Evolutionary conservation across 116 monocot genomes (phyloP).

Genomic region (Posidonia oceanica): DNA sequence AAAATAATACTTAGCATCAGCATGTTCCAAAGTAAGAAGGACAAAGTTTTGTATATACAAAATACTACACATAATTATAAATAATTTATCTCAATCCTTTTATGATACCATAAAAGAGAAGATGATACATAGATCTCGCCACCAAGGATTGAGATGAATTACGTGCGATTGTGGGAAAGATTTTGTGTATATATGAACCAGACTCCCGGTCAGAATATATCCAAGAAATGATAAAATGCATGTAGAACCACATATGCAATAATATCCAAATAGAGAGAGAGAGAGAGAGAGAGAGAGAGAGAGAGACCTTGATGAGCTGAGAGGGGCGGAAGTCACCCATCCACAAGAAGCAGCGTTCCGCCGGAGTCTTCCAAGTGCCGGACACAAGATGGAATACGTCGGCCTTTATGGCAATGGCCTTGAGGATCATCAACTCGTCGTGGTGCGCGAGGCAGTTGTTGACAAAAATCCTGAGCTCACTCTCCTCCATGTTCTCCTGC

Average conservation of each 20-base stretch:
- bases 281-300: neutral
- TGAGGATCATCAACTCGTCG: constrained; percentile 59
- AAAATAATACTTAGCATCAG: neutral
- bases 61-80: too few relatives aligned
- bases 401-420: constrained; percentile 32
- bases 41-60: too few relatives aligned
- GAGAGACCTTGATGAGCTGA: constrained; percentile 61
- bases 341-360: constrained; percentile 97
- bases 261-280: neutral
- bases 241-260: too few relatives aligned
- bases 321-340: constrained; percentile 90
- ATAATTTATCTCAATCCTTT: too few relatives aligned
- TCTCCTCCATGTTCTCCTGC: constrained; percentile 60
- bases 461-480: constrained; percentile 61
- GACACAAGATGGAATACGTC: constrained; percentile 90
- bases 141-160: too few relatives aligned
- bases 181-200: too few relatives aligned
- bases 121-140: too few relatives aligned
- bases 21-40: too few relatives aligned
- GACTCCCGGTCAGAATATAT: too few relatives aligned
- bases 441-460: constrained; percentile 54
- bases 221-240: too few relatives aligned
- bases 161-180: too few relatives aligned
- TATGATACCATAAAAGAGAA: too few relatives aligned
- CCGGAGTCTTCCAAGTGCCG: constrained; percentile 87